Evolutionary conservation across 148 eudicot species (phyloP).

Genomic region (Silene conica): DNA sequence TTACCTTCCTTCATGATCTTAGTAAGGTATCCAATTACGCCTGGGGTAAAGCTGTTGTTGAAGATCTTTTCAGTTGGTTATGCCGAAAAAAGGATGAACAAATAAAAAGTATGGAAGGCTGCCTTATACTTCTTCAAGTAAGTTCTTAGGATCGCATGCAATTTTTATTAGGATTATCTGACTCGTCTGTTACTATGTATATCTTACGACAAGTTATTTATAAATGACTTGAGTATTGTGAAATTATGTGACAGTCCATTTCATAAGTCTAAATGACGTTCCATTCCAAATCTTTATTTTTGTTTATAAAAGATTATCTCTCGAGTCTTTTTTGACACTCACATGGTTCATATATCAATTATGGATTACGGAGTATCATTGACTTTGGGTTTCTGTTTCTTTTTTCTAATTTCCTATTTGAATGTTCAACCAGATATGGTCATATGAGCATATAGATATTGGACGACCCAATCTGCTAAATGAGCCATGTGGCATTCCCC

Average conservation of each 20-base stretch:
- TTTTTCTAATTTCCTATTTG: not conserved
- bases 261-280: no score
- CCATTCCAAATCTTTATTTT: no score
- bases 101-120: slow-evolving; percentile 46
- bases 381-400: not conserved
- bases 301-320: not conserved
- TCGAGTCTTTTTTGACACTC: not conserved
- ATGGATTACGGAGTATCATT: not conserved
- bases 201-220: no score
- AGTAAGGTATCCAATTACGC: slow-evolving; percentile 38
- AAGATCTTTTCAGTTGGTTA: slow-evolving; percentile 38
- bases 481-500: slow-evolving; percentile 34
- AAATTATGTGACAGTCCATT: no score
- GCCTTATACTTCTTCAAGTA: slow-evolving; percentile 76
- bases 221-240: no score
- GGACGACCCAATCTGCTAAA: slow-evolving; percentile 48
- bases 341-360: not conserved
- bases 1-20: slow-evolving; percentile 39
- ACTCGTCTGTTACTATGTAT: not conserved
- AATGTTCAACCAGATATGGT: slow-evolving; percentile 54
- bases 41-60: slow-evolving; percentile 66
- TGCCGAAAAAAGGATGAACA: slow-evolving; percentile 40
- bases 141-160: slow-evolving; percentile 9
- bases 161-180: no score
- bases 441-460: slow-evolving; percentile 60